Evolutionary conservation across 2,329 filamentous ascomycete species (phyloP).

Genomic region (Neonectria hederae): DNA sequence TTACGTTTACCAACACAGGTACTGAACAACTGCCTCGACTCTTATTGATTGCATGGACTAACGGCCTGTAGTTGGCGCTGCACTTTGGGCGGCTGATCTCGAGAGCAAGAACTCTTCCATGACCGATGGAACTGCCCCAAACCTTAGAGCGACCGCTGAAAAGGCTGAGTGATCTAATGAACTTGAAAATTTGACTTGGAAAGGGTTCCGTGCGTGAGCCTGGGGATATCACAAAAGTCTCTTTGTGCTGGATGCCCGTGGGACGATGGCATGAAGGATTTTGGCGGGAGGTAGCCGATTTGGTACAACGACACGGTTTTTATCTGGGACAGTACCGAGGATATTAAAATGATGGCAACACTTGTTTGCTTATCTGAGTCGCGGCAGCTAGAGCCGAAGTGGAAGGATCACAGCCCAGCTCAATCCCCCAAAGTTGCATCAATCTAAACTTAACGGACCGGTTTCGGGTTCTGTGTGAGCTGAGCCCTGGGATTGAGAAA

Average conservation of each 20-base stretch:
- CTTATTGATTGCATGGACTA: constrained; percentile 9
- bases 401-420: not conserved
- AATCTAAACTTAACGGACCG: not conserved
- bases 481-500: not conserved
- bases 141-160: constrained; percentile 58
- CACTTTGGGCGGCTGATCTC: constrained; percentile 92
- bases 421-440: not conserved
- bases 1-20: constrained; percentile 88
- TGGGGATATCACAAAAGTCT: not conserved
- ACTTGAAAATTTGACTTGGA: not conserved
- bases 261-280: not conserved
- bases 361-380: not conserved
- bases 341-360: constrained; percentile 1
- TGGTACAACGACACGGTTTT: constrained; percentile 4
- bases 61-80: constrained; percentile 74
- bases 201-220: not conserved
- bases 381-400: constrained; percentile 16
- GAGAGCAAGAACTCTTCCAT: constrained; percentile 66
- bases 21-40: constrained; percentile 34
- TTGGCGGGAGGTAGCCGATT: not conserved
- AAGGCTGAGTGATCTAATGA: constrained; percentile 53
- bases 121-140: constrained; percentile 61
- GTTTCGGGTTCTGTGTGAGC: constrained; percentile 7
- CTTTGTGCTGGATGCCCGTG: not conserved
- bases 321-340: not conserved